Base-by-base conservation (phyloP, 2,329 filamentous ascomycete genomes). In the Zarea fungicola region DNA sequence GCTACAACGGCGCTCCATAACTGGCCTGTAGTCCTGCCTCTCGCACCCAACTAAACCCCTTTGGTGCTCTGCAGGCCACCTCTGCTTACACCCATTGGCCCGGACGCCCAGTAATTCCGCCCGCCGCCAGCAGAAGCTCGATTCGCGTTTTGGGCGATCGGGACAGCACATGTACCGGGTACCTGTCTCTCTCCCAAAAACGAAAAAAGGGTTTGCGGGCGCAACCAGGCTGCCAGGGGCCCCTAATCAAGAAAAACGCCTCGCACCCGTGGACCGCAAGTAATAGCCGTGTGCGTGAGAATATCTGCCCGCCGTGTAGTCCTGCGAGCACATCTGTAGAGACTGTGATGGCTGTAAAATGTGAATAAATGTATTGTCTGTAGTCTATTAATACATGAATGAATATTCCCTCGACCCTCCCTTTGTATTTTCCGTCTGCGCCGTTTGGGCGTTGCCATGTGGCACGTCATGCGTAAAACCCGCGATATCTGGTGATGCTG, bases 81-180 rank as follows among this genome's bases (percentile, higher is more conserved):
- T 29, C 23, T 26, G 39, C 19, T 14, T 16, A 5, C 16, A 1
- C 13, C 39, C 18, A 41, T 42, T 50, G 41, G 48, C n/a, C 40
- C 48, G 48, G 48, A 50, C 34, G 6, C 23, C 31, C 32, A 42
- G 48, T 37, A 44, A 50, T 39, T 50, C 48, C 48, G 48, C 42
- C n/a, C 22, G 21, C 48, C 48, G 41, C 41, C 18, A 16, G 41
- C 41, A 11, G 19, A 31, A 8, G 19, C 29, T 43, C 41, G 29
- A 43, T 43, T 28, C 31, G 31, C 31, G 18, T 11, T 36, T 43
- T 14, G 25, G 31, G 34, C 41, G 48, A 50, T 50, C 48, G 36
- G 22, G 40, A 25, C 21, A 25, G 13, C 25, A 18, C 39, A 28
- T 29, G 47, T 49, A 49, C 47, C 39, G 1, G 47, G 22, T 49